Evolutionary conservation across 805 yeast species (phyloP).

Genomic region (Starmera dryadoides): DNA sequence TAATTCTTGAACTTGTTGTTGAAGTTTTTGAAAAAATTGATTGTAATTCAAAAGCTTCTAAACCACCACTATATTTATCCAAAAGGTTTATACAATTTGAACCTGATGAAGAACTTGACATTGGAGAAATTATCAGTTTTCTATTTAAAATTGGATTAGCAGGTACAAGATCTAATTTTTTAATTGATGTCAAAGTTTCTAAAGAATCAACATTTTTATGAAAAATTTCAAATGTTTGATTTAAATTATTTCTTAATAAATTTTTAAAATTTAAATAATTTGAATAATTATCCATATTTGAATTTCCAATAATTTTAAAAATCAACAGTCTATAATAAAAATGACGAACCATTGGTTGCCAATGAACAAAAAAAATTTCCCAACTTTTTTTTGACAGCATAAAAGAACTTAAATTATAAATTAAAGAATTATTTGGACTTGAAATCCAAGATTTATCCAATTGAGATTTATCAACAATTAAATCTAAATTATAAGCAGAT

Average conservation of each 20-base stretch:
- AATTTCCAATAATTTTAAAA: constrained; percentile 50
- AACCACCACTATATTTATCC: not conserved
- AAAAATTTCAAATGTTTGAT: constrained; percentile 7
- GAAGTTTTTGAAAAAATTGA: not conserved
- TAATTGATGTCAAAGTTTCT: not conserved
- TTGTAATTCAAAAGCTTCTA: not conserved
- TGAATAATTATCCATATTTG: constrained; percentile 5
- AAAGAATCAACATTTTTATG: not conserved
- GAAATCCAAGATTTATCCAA: constrained; percentile 31
- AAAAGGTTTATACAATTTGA: constrained; percentile 1
- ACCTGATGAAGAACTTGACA: constrained; percentile 1
- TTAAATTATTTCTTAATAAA: constrained; percentile 1
- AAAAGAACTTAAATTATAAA: constrained; percentile 47
- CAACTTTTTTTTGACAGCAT: constrained; percentile 44
- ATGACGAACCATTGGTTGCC: constrained; percentile 71
- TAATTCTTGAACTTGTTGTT: constrained; percentile 2
- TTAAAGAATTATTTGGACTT: constrained; percentile 31
- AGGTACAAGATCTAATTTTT: constrained; percentile 13
- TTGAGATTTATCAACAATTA: not conserved
- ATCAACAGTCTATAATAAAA: constrained; percentile 60
- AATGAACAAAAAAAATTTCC: constrained; percentile 59
- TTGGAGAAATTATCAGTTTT: constrained; percentile 36
- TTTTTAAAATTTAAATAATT: constrained; percentile 1
- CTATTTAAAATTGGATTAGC: constrained; percentile 39
- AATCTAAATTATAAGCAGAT: not conserved